These are phyloP conservation scores for Kodamaea sp. DNA, from an alignment of 1,139 yeast species.

Conservation along the genomic window DNA sequence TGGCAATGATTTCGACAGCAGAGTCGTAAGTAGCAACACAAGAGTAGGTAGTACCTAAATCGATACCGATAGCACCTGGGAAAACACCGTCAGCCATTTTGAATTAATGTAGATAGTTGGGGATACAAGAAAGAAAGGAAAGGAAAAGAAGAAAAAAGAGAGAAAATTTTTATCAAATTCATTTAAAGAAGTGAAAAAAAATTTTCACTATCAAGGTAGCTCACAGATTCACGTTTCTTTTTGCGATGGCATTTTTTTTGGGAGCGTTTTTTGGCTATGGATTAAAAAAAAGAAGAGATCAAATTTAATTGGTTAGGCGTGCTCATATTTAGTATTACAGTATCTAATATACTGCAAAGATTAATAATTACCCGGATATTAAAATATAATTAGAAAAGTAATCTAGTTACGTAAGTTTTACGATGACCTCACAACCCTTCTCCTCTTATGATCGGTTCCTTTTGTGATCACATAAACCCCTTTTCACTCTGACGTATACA, in stretches of 20 bases:
- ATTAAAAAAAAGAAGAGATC: neutral
- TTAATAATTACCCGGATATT: too few relatives aligned
- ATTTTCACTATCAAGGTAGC: constrained; percentile 12
- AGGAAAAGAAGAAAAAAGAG: constrained; percentile 14
- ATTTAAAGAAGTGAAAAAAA: constrained; percentile 7
- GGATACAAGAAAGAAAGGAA: constrained; percentile 16
- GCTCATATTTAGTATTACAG: too few relatives aligned
- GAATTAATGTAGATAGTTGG: constrained; percentile 13
- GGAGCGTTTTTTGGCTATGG: neutral
- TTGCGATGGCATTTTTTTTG: constrained; percentile 1
- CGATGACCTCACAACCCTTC: too few relatives aligned
- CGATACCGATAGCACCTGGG: constrained; percentile 99
- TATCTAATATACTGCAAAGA: too few relatives aligned
- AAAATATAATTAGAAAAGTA: too few relatives aligned
- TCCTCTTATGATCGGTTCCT: too few relatives aligned
- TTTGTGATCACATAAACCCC: too few relatives aligned
- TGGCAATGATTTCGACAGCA: constrained; percentile 93
- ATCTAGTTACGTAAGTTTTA: too few relatives aligned
- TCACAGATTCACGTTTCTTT: constrained; percentile 6
- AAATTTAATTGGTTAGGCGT: too few relatives aligned
- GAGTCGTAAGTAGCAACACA: constrained; percentile 96
- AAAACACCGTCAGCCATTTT: constrained; percentile 96
- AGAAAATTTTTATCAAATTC: constrained; percentile 11
- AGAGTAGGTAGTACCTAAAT: constrained; percentile 98
- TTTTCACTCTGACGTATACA: too few relatives aligned